Evolutionary conservation across 129 eudicot species (phyloP).

Genomic region (Pittosporum tobira): DNA sequence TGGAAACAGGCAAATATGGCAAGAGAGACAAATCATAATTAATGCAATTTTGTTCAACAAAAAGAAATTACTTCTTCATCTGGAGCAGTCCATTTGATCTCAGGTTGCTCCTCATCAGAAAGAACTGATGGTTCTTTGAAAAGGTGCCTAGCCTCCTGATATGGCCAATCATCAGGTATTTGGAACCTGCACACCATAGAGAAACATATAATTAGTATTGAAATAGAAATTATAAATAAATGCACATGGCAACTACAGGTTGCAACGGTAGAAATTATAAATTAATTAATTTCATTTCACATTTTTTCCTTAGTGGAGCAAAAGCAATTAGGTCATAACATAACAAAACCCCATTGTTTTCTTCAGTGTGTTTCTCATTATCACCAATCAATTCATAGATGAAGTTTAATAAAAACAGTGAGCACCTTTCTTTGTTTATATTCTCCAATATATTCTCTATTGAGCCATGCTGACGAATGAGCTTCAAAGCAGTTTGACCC

Average conservation of each 20-base stretch:
- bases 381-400: background rate
- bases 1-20: background rate
- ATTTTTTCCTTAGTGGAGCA: too few species aligned
- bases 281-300: too few species aligned
- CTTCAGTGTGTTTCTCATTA: background rate
- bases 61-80: slow-evolving; percentile 73
- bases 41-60: background rate
- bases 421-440: slow-evolving; percentile 79
- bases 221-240: background rate
- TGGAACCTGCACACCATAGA: slow-evolving; percentile 55
- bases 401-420: background rate
- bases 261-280: too few species aligned
- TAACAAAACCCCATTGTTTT: background rate
- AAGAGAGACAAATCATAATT: background rate
- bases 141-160: slow-evolving; percentile 76
- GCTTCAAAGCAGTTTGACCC: slow-evolving; percentile 86
- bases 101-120: slow-evolving; percentile 57
- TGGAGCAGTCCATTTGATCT: slow-evolving; percentile 83
- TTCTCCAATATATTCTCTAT: slow-evolving; percentile 84
- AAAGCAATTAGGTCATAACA: background rate
- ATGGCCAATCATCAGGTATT: slow-evolving; percentile 92
- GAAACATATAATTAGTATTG: background rate
- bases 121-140: slow-evolving; percentile 78
- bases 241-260: background rate
- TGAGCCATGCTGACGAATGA: slow-evolving; percentile 87